phyloP scores from a whole-genome alignment of 2,329 filamentous ascomycete genomes.

The Blastomyces gilchristii region DNA sequence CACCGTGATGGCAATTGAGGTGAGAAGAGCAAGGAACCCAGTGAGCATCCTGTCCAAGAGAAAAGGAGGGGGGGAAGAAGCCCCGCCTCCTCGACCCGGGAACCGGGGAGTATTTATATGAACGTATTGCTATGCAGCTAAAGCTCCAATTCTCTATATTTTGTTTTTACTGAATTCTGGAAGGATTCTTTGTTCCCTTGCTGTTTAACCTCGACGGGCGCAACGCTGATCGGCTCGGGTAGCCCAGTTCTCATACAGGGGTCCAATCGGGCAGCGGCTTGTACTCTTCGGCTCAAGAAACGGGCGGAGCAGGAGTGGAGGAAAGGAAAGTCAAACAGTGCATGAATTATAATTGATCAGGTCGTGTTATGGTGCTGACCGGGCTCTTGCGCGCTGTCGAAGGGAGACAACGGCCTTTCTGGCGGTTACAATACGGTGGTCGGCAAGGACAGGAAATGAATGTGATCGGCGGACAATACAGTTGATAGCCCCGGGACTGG shows the following conservation, averaged over 20 bases:
- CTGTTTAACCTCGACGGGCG: too few relatives aligned
- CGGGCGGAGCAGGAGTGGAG: too few relatives aligned
- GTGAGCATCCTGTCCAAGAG: conserved; percentile 4
- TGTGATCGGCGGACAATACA: too few relatives aligned
- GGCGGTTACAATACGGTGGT: not conserved
- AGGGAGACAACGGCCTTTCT: not conserved
- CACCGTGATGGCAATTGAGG: conserved; percentile 9
- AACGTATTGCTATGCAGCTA: not conserved
- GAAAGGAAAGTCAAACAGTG: not conserved
- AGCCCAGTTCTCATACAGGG: not conserved
- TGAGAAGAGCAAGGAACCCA: conserved; percentile 11
- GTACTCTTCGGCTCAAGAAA: not conserved
- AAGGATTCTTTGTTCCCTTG: not conserved
- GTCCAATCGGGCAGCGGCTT: not conserved
- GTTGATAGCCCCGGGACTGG: too few relatives aligned
- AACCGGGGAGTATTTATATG: not conserved
- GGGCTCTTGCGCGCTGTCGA: not conserved
- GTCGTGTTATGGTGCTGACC: too few relatives aligned
- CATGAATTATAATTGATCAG: not conserved
- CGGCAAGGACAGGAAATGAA: too few relatives aligned
- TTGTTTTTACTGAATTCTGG: too few relatives aligned
- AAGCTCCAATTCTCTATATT: too few relatives aligned
- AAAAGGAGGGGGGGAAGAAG: conserved; percentile 3
- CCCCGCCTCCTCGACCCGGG: not conserved
- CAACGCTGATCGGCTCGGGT: not conserved